Conservation (phyloP, 352 stramenopile species). For the Pythium phragmiticola region DNA sequence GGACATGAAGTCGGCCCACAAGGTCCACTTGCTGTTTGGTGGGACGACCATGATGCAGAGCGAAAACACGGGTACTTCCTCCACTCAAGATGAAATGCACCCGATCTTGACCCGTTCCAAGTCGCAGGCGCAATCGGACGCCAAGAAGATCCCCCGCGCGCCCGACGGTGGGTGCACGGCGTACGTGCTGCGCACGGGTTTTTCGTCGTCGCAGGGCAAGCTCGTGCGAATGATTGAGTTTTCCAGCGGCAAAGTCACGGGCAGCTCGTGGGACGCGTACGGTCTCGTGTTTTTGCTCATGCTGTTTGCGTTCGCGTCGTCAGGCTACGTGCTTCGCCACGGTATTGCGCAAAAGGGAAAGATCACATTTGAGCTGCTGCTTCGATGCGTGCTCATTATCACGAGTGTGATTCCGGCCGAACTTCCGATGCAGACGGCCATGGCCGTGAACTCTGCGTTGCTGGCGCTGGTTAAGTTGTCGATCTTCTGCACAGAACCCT, state of each 20-base stretch:
- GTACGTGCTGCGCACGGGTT: slow-evolving; percentile 96
- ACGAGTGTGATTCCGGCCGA: slow-evolving; percentile 98
- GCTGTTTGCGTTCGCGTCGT: slow-evolving; percentile 95
- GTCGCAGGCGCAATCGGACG: slow-evolving; percentile 20
- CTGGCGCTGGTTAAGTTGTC: slow-evolving; percentile 93
- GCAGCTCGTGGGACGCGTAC: slow-evolving; percentile 95
- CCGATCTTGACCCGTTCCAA: slow-evolving; percentile 23
- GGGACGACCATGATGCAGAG: slow-evolving; percentile 92
- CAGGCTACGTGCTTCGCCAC: slow-evolving; percentile 92
- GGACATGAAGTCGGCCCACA: slow-evolving; percentile 87
- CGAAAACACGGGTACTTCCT: slow-evolving; percentile 36
- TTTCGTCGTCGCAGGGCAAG: slow-evolving; percentile 96
- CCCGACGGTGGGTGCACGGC: slow-evolving; percentile 92
- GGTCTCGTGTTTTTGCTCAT: slow-evolving; percentile 95
- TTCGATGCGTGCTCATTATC: slow-evolving; percentile 99
- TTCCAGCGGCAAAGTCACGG: slow-evolving; percentile 95
- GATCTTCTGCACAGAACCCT: slow-evolving; percentile 98
- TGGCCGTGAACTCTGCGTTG: slow-evolving; percentile 97
- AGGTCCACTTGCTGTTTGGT: slow-evolving; percentile 92
- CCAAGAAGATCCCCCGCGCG: slow-evolving; percentile 55
- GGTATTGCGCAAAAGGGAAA: slow-evolving; percentile 87
- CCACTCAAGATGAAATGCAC: slow-evolving; percentile 18
- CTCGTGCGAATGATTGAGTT: slow-evolving; percentile 99
- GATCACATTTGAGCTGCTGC: slow-evolving; percentile 94
- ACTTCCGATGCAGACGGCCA: slow-evolving; percentile 97